Percentiles rank a stretch among this genome's conserved stretches.
Evolutionary conservation across 768 basidiomycete species (phyloP).

Genomic region (Coprinopsis cinerea): DNA sequence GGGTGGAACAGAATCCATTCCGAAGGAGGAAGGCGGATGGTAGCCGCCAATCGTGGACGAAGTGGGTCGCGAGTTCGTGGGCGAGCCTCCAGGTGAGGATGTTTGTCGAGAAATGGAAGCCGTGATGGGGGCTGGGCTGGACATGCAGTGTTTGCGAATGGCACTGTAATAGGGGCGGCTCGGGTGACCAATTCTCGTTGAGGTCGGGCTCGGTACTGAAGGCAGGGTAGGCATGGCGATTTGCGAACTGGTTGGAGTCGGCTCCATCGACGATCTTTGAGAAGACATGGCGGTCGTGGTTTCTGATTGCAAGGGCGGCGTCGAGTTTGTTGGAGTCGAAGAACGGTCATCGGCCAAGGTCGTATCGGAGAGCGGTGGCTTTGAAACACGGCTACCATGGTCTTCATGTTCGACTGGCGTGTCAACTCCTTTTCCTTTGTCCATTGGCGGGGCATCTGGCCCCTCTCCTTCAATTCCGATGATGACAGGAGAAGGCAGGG

Average conservation of each 20-base stretch:
- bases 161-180: slow-evolving; percentile 16
- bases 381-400: neutral
- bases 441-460: neutral
- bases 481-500: neutral
- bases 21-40: slow-evolving; percentile 2
- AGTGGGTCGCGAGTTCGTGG: slow-evolving; percentile 1
- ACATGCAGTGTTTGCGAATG: slow-evolving; percentile 13
- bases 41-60: neutral
- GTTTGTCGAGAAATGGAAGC: neutral
- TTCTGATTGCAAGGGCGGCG: too few relatives aligned
- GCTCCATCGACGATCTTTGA: neutral
- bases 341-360: too few relatives aligned
- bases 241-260: neutral
- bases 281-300: too few relatives aligned
- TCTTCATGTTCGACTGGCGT: too few relatives aligned
- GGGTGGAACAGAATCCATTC: neutral
- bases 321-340: too few relatives aligned
- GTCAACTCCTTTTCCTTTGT: neutral
- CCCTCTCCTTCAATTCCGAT: neutral
- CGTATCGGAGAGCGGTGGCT: too few relatives aligned
- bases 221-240: neutral
- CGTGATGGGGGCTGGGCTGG: slow-evolving; percentile 6
- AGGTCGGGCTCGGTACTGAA: neutral
- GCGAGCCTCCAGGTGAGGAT: neutral
- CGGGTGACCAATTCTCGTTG: slow-evolving; percentile 11